phyloP scores from a whole-genome alignment of 352 stramenopile genomes.

The Phytophthora nicotianae region DNA sequence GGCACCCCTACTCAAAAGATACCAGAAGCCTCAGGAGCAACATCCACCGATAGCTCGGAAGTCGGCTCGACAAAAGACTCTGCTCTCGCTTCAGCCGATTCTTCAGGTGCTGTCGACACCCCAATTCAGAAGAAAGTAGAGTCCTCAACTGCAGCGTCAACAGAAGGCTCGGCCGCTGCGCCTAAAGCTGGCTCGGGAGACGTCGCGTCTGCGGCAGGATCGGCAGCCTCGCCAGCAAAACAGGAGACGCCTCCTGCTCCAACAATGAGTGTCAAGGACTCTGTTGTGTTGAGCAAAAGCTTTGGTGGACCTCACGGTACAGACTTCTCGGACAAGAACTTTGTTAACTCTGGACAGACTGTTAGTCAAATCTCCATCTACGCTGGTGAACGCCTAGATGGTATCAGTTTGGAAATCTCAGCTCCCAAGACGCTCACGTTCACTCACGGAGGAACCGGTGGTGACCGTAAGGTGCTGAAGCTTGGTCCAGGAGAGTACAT shows the following conservation, averaged over 20 bases:
- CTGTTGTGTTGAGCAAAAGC: conserved; percentile 21
- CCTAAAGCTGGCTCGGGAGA: conserved; percentile 6
- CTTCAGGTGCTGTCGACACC: background rate
- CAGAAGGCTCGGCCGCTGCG: background rate
- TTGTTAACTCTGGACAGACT: conserved; percentile 30
- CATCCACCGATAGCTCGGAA: background rate
- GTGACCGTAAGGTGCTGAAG: conserved; percentile 11
- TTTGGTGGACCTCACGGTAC: conserved; percentile 31
- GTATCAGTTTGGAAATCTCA: conserved; percentile 25
- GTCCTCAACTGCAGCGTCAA: conserved; percentile 1
- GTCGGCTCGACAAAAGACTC: background rate
- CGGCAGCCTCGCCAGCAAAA: too few species aligned
- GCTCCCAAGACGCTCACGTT: conserved; percentile 16
- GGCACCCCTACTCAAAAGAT: background rate
- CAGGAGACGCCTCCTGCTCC: conserved; percentile 4
- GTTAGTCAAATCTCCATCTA: conserved; percentile 30
- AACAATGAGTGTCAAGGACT: conserved; percentile 27
- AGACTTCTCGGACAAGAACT: conserved; percentile 35
- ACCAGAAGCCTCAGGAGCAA: background rate
- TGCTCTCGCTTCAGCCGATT: background rate
- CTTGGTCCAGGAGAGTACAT: conserved; percentile 27
- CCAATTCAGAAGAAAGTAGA: background rate
- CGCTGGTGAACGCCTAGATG: conserved; percentile 23
- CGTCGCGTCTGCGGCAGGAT: conserved; percentile 4
- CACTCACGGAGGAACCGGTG: conserved; percentile 31